Conservation (phyloP, 2,329 filamentous ascomycete genomes). For the Claviceps humidiphila region DNA sequence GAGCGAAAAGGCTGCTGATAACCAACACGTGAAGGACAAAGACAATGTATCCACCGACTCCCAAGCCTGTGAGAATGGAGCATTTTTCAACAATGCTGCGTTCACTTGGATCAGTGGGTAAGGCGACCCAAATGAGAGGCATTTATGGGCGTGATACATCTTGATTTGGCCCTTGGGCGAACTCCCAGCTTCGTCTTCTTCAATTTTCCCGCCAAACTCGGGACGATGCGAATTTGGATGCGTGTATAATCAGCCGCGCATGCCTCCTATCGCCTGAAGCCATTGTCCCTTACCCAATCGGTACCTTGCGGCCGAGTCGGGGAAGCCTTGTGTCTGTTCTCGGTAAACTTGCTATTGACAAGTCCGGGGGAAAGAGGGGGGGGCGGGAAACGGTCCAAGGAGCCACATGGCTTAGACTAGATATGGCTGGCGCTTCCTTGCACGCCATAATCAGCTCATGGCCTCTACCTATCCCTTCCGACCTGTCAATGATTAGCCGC, state of each 20-base stretch:
- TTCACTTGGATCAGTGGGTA: background rate
- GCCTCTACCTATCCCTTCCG: background rate
- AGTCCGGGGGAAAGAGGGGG: background rate
- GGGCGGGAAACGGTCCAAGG: background rate
- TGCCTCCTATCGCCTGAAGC: background rate
- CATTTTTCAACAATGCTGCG: background rate
- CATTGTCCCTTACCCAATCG: background rate
- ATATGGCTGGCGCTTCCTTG: slow-evolving; percentile 1
- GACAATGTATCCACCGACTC: background rate
- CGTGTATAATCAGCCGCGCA: background rate
- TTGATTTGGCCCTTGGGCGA: background rate
- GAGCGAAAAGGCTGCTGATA: background rate
- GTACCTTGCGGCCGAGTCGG: no score
- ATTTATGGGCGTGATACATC: background rate
- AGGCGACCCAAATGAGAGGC: background rate
- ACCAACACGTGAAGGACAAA: background rate
- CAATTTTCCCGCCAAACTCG: background rate
- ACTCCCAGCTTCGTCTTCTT: background rate
- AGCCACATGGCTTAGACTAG: background rate
- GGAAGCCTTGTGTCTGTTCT: no score
- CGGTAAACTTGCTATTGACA: background rate
- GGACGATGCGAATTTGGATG: background rate
- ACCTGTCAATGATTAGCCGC: background rate
- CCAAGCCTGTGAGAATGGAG: background rate
- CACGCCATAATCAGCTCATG: slow-evolving; percentile 1